Base-by-base conservation (phyloP, 1,139 yeast genomes). In the Saccharomyces hybrid region DNA sequence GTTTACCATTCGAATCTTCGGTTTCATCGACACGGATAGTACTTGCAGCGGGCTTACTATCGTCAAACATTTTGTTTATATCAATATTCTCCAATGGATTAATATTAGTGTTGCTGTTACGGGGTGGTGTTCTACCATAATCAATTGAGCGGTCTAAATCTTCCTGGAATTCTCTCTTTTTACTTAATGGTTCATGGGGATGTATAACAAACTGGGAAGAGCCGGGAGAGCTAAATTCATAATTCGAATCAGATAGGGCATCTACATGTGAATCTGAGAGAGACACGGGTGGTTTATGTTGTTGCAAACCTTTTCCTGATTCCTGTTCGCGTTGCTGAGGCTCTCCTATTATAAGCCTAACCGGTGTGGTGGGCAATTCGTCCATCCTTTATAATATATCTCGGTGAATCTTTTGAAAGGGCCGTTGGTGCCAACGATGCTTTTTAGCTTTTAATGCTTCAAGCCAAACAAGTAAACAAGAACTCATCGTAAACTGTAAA, bases 51-150 rank as follows among this genome's bases (percentile, higher is more conserved):
- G 19, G n/a, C n/a, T 50, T 46, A 3, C 12, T 42, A 21, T 28
- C 38, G n/a, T 54, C 34, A 48, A 62, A 61, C 61, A 61, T 58
- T 29, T 55, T 60, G 48, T 64, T 62, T 19, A 62, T 58, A 52
- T 64, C 65, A 27, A 62, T 53, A 34, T 59, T 57, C 48, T 63
- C 65, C 26, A 63, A 48, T n/a, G 54, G 54, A 44, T 49, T 52
- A 19, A 27, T 28, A 12, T 48, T 19, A 8, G 16, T 21, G 46
- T 31, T 38, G 42, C 7, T 47, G 19, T 9, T 49, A 11, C n/a
- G 32, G 28, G 7, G 50, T 53, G n/a, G 32, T 48, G 9, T 50
- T 42, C 50, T 34, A n/a, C 54, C 50, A 19, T 34, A 14, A 51
- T 50, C 52, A 31, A 50, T 44, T 14, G 52, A 50, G 21, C 27